Percentiles rank a stretch among this genome's conserved stretches.
Evolutionary conservation across 2,329 filamentous ascomycete species (phyloP).

Genomic region (Botryotinia narcissicola): DNA sequence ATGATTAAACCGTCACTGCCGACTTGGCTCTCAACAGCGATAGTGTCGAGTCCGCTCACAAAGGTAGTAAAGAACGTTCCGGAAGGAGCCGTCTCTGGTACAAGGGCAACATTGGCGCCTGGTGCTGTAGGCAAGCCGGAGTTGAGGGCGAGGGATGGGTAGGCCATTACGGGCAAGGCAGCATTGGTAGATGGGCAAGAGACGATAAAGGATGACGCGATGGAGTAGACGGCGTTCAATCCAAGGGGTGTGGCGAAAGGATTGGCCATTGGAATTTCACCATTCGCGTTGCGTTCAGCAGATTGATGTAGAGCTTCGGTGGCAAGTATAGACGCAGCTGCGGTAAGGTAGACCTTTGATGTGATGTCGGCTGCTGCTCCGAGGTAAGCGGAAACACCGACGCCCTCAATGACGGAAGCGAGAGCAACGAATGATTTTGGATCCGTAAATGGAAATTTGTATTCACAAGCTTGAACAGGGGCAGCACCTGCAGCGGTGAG

Average conservation of each 20-base stretch:
- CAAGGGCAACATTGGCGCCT: slow-evolving; percentile 33
- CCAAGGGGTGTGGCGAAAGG: slow-evolving; percentile 59
- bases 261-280: slow-evolving; percentile 54
- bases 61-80: slow-evolving; percentile 41
- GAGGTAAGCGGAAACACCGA: slow-evolving; percentile 60
- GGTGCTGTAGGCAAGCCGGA: slow-evolving; percentile 28
- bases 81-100: slow-evolving; percentile 30
- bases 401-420: slow-evolving; percentile 54
- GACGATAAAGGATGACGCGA: slow-evolving; percentile 60
- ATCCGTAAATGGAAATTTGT: slow-evolving; percentile 52
- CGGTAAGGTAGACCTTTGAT: slow-evolving; percentile 56
- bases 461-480: slow-evolving; percentile 56
- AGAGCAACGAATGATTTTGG: slow-evolving; percentile 52
- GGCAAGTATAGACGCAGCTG: slow-evolving; percentile 62
- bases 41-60: slow-evolving; percentile 34
- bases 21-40: slow-evolving; percentile 38
- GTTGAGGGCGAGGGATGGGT: slow-evolving; percentile 48
- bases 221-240: slow-evolving; percentile 60
- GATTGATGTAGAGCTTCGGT: slow-evolving; percentile 66
- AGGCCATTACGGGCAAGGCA: slow-evolving; percentile 58
- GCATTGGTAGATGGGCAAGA: slow-evolving; percentile 55
- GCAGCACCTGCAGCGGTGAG: slow-evolving; percentile 47
- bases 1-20: slow-evolving; percentile 33
- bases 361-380: slow-evolving; percentile 60
- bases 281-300: slow-evolving; percentile 52